Conservation (phyloP, 257 asterid genomes). For the Gentiana straminea region DNA sequence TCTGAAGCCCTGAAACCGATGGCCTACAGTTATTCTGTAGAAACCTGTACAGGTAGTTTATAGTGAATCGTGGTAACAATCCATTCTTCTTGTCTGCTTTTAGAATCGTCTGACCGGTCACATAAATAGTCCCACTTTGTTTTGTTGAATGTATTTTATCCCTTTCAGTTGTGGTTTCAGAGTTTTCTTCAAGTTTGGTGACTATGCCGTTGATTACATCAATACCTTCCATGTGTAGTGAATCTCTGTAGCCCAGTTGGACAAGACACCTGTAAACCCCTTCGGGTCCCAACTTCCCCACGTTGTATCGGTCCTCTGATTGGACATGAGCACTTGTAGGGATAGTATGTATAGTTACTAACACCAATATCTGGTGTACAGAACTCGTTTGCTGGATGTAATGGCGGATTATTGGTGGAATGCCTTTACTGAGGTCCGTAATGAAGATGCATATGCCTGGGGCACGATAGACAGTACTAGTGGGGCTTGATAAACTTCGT, state of each 20-base stretch:
- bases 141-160: background rate
- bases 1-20: background rate
- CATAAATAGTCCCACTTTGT: slow-evolving; percentile 3
- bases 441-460: slow-evolving; percentile 6
- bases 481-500: background rate
- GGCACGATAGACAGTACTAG: background rate
- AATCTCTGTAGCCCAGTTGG: slow-evolving; percentile 10
- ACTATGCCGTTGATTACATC: background rate
- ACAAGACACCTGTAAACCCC: slow-evolving; percentile 14
- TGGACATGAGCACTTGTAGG: background rate
- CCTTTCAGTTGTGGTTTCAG: background rate
- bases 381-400: slow-evolving; percentile 6
- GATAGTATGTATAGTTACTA: slow-evolving; percentile 1
- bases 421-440: slow-evolving; percentile 7
- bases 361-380: background rate
- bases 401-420: slow-evolving; percentile 12
- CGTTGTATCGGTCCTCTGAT: slow-evolving; percentile 3
- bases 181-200: background rate
- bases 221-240: background rate
- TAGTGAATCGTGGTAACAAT: slow-evolving; percentile 1
- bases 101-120: slow-evolving; percentile 7
- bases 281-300: slow-evolving; percentile 4
- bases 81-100: slow-evolving; percentile 4
- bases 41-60: slow-evolving; percentile 6
- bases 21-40: slow-evolving; percentile 9